Conservation (phyloP, 768 basidiomycete species). For the Leccinum disarticulatum region DNA sequence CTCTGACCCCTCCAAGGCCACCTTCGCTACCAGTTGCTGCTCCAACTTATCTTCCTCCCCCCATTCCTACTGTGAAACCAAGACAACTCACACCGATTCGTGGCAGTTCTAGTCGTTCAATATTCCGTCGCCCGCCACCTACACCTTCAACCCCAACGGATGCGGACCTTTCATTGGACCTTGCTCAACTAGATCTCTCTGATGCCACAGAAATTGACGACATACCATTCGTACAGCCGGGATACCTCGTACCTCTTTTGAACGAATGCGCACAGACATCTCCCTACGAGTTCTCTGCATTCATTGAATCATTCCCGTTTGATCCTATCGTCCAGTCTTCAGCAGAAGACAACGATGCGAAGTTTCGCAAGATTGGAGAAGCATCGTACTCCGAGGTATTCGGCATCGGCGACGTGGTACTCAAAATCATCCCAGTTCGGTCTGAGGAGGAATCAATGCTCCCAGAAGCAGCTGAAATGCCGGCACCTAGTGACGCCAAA, state of each 20-base stretch:
- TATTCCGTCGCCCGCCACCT: slow-evolving; percentile 42
- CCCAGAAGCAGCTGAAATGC: slow-evolving; percentile 49
- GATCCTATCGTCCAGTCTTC: slow-evolving; percentile 59
- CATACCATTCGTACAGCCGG: slow-evolving; percentile 43
- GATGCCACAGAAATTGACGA: slow-evolving; percentile 49
- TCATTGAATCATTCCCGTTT: slow-evolving; percentile 77
- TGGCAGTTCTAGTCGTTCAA: slow-evolving; percentile 35
- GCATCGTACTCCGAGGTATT: slow-evolving; percentile 98
- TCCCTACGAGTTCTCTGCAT: slow-evolving; percentile 77
- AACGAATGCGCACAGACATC: slow-evolving; percentile 68
- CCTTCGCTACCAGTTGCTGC: background rate
- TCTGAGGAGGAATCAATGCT: slow-evolving; percentile 40
- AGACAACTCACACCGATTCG: slow-evolving; percentile 72
- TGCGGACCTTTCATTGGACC: slow-evolving; percentile 40
- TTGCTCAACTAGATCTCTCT: slow-evolving; percentile 43
- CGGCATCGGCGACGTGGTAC: slow-evolving; percentile 83
- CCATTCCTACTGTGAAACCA: slow-evolving; percentile 36
- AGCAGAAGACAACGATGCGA: slow-evolving; percentile 30
- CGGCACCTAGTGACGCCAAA: slow-evolving; percentile 67
- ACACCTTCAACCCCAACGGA: slow-evolving; percentile 59
- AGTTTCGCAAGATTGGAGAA: slow-evolving; percentile 88
- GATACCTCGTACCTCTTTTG: slow-evolving; percentile 63
- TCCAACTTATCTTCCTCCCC: slow-evolving; percentile 8
- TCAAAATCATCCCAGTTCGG: slow-evolving; percentile 83
- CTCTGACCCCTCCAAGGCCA: slow-evolving; percentile 7